Percentiles rank a stretch among this genome's conserved stretches.
Evolutionary conservation across 257 asterid species (phyloP).

Genomic region (Ilex asprella): DNA sequence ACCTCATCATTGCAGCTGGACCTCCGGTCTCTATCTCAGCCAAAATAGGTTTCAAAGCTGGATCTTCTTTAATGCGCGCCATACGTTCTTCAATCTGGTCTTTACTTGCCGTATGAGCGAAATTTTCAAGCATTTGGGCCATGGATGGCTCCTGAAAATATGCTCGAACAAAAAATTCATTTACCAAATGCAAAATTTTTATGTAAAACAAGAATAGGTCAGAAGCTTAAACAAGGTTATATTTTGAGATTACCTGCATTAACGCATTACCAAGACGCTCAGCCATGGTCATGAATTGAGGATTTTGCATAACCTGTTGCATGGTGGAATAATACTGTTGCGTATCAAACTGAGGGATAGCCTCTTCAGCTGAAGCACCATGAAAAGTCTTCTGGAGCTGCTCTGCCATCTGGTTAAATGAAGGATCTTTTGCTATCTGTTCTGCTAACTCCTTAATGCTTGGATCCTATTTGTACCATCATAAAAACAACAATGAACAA

Average conservation of each 20-base stretch:
- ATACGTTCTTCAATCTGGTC: slow-evolving; percentile 88
- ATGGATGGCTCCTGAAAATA: slow-evolving; percentile 77
- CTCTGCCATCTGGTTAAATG: slow-evolving; percentile 96
- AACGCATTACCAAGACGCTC: slow-evolving; percentile 87
- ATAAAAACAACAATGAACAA: not conserved
- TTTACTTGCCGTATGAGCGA: slow-evolving; percentile 71
- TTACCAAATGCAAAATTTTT: not conserved
- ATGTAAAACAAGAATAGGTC: not conserved
- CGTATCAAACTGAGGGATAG: slow-evolving; percentile 77
- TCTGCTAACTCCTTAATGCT: slow-evolving; percentile 93
- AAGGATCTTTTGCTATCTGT: slow-evolving; percentile 86
- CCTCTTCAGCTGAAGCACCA: slow-evolving; percentile 62
- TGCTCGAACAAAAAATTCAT: not conserved
- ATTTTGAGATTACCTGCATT: slow-evolving; percentile 54
- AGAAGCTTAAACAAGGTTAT: not conserved
- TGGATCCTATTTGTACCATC: slow-evolving; percentile 53
- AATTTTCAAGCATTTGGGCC: slow-evolving; percentile 93
- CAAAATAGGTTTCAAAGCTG: slow-evolving; percentile 88
- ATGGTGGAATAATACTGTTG: slow-evolving; percentile 79
- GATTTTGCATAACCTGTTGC: slow-evolving; percentile 99
- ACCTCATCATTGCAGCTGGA: slow-evolving; percentile 99
- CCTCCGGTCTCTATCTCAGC: slow-evolving; percentile 97
- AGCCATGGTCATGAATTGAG: slow-evolving; percentile 94
- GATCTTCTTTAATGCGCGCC: slow-evolving; percentile 80
- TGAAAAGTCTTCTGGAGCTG: slow-evolving; percentile 94